phyloP scores from a whole-genome alignment of 2,329 filamentous ascomycete species.

The Dactylellina haptotyla region DNA sequence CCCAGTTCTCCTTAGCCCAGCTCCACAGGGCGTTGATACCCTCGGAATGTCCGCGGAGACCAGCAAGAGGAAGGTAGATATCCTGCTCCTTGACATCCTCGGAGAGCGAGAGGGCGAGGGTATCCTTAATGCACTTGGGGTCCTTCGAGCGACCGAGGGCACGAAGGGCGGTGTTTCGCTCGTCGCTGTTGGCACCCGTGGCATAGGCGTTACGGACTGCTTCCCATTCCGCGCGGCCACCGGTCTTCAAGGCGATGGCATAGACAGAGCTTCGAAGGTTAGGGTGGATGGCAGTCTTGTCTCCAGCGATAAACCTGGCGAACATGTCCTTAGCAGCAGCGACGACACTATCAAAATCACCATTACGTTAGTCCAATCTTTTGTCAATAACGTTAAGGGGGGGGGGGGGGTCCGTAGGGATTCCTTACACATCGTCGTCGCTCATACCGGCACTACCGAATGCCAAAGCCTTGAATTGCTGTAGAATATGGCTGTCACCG shows the following conservation, averaged over 20 bases:
- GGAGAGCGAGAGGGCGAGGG: constrained; percentile 75
- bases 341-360: constrained; percentile 66
- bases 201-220: constrained; percentile 79
- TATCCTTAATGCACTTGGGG: constrained; percentile 81
- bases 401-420: not conserved
- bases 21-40: constrained; percentile 82
- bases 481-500: constrained; percentile 84
- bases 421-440: constrained; percentile 72
- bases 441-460: constrained; percentile 84
- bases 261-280: constrained; percentile 91
- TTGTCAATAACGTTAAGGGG: not conserved
- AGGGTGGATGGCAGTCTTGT: constrained; percentile 84
- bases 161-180: constrained; percentile 90
- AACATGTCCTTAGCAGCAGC: constrained; percentile 90
- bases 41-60: constrained; percentile 78
- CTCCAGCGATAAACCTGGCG: constrained; percentile 80
- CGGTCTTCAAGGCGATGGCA: constrained; percentile 82
- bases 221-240: constrained; percentile 87
- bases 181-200: constrained; percentile 79
- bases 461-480: constrained; percentile 92
- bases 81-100: constrained; percentile 52
- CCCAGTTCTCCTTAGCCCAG: constrained; percentile 91
- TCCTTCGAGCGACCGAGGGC: constrained; percentile 80
- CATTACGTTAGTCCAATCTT: constrained; percentile 3
- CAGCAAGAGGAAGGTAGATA: constrained; percentile 85